Evolutionary conservation across 2,329 filamentous ascomycete species (phyloP).

Genomic region (Elsinoe perseae): DNA sequence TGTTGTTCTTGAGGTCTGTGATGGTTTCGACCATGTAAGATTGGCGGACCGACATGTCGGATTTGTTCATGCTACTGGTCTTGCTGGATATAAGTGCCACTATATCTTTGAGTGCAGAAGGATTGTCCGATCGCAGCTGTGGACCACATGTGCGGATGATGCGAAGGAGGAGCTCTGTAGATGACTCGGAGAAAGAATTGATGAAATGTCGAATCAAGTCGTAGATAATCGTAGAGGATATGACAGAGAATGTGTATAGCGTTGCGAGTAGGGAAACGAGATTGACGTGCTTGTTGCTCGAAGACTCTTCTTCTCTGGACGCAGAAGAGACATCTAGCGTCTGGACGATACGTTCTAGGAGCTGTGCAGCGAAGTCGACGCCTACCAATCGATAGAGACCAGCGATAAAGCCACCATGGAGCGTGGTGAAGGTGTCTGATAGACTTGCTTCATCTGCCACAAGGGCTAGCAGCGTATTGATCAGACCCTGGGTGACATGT

Average conservation of each 20-base stretch:
- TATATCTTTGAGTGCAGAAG: constrained; percentile 80
- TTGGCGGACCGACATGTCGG: constrained; percentile 72
- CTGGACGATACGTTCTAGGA: constrained; percentile 70
- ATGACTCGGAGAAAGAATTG: constrained; percentile 66
- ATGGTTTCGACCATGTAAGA: constrained; percentile 98
- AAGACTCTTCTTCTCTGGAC: constrained; percentile 22
- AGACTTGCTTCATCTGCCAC: constrained; percentile 70
- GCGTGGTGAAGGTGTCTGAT: constrained; percentile 81
- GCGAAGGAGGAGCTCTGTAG: constrained; percentile 79
- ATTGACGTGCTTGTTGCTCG: constrained; percentile 61
- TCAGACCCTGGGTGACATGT: constrained; percentile 72
- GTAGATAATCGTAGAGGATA: constrained; percentile 76
- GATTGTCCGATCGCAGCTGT: constrained; percentile 80
- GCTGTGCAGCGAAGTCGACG: constrained; percentile 79
- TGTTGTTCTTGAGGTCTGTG: constrained; percentile 89
- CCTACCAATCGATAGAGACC: constrained; percentile 82
- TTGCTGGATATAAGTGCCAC: constrained; percentile 69
- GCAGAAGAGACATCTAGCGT: constrained; percentile 53
- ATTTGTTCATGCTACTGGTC: constrained; percentile 58
- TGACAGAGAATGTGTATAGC: constrained; percentile 85
- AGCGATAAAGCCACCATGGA: constrained; percentile 82
- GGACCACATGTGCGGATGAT: constrained; percentile 74
- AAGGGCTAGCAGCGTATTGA: constrained; percentile 69
- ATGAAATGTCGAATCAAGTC: constrained; percentile 82
- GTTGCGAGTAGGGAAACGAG: constrained; percentile 75